Evolutionary conservation across 768 basidiomycete species (phyloP), one percentile per base, ranked within the genome.

Genomic region (Leccinum subgranulosum): DNA sequence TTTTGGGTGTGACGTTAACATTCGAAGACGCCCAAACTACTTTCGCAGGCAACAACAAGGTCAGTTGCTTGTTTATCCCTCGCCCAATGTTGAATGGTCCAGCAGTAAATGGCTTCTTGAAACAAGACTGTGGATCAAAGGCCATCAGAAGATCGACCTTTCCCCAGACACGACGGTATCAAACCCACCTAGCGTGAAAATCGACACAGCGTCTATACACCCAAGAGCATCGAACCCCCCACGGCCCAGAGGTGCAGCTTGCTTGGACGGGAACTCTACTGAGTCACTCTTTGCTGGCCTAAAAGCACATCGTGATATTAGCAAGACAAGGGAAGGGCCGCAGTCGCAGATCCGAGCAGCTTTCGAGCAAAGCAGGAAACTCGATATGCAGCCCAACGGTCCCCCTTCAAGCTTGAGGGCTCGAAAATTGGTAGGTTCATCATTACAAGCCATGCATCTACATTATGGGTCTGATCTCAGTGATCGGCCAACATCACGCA

Each of bases 401-500:
- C 10, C 10, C 21, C 36, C 28, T 21, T 48, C 17, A 3, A 41
- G 14, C 21, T n/a, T 17, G 27, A 34, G 21, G 15, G 45, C 9
- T 46, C 23, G 14, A 25, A 27, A 14, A 12, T 25, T 29, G 21
- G 14, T 50, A 5, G 2, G 28, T 46, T 15, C n/a, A 27, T 17
- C 21, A 15, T 46, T 46, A 14, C 17, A 25, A 21, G 39, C 10
- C 33, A 45, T 31, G 43, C 31, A 29, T 17, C 45, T 21, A 10
- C 23, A 43, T 39, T 41, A 7, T 25, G n/a, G 33, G 49, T 52
- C 27, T 45, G 23, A 53, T 62, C 31, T 56, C 23, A 62, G 27
- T 27, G 25, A 17, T 53, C 12, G 3, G 5, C 25, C 33, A 39
- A n/a, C 11, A 15, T 9, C 33, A 29, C 8, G 19, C 25, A 19